phyloP scores from a whole-genome alignment of 257 asterid species.

The Przewalskia tangutica region DNA sequence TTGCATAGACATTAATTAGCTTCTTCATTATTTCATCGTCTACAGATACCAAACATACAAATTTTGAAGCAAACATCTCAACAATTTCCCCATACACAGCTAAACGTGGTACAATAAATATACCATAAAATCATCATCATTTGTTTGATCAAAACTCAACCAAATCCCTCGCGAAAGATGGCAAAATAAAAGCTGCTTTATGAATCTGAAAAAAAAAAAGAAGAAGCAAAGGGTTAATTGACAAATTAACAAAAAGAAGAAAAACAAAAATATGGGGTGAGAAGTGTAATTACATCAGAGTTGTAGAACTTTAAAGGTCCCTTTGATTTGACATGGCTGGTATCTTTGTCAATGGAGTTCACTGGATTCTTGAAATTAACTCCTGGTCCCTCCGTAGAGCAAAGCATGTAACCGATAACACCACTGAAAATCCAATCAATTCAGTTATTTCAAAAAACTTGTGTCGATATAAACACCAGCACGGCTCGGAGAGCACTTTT shows the following conservation, averaged over 20 bases:
- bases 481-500: too few relatives aligned
- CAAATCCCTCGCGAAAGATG: neutral
- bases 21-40: neutral
- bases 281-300: slow-evolving; percentile 14
- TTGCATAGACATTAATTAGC: neutral
- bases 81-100: neutral
- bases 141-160: neutral
- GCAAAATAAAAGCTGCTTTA: slow-evolving; percentile 4
- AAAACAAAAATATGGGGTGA: neutral
- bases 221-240: neutral
- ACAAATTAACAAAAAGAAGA: neutral
- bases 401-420: slow-evolving; percentile 32
- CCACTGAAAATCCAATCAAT: slow-evolving; percentile 10
- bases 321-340: slow-evolving; percentile 4
- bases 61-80: too few relatives aligned
- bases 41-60: too few relatives aligned
- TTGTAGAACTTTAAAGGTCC: slow-evolving; percentile 28
- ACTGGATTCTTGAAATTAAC: slow-evolving; percentile 28
- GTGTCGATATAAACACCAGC: too few relatives aligned
- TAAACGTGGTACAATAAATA: neutral
- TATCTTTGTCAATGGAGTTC: slow-evolving; percentile 21
- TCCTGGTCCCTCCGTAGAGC: slow-evolving; percentile 27
- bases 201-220: neutral
- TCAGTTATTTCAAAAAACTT: too few relatives aligned
- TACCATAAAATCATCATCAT: neutral